Evolutionary conservation across 1,139 yeast genomes (phyloP).

Genomic region (Arxiozyma slooffiae): DNA sequence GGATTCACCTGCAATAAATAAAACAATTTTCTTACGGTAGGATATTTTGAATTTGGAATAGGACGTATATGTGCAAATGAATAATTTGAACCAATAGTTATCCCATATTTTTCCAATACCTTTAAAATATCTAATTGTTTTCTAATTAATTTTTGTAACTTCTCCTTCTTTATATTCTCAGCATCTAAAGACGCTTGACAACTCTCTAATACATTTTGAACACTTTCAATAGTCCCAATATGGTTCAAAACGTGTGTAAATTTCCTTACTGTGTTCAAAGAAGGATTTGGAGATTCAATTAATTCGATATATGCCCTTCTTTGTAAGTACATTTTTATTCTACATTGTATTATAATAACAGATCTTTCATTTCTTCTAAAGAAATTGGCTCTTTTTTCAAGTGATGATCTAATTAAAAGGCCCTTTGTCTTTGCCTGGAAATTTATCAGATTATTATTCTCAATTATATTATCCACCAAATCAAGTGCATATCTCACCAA

Average conservation of each 20-base stretch:
- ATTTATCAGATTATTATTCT: constrained; percentile 31
- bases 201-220: constrained; percentile 62
- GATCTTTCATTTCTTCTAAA: constrained; percentile 47
- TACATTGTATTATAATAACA: constrained; percentile 65
- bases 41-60: constrained; percentile 16
- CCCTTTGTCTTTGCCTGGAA: constrained; percentile 37
- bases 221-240: constrained; percentile 63
- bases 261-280: constrained; percentile 62
- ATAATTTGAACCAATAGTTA: constrained; percentile 9
- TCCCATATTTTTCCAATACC: constrained; percentile 15
- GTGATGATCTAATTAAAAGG: constrained; percentile 22
- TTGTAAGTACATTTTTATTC: constrained; percentile 56
- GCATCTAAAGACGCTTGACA: constrained; percentile 66
- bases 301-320: constrained; percentile 67
- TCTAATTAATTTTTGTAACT: constrained; percentile 18
- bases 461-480: constrained; percentile 41
- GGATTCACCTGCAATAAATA: constrained; percentile 83
- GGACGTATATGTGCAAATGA: not conserved
- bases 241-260: constrained; percentile 73
- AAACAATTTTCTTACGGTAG: constrained; percentile 62
- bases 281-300: constrained; percentile 63
- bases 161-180: constrained; percentile 65
- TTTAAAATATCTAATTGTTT: constrained; percentile 18
- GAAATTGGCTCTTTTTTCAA: constrained; percentile 37
- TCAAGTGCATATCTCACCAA: constrained; percentile 43